phyloP scores from a whole-genome alignment of 306 rosid genomes.

The Ammopiptanthus mongolicus region DNA sequence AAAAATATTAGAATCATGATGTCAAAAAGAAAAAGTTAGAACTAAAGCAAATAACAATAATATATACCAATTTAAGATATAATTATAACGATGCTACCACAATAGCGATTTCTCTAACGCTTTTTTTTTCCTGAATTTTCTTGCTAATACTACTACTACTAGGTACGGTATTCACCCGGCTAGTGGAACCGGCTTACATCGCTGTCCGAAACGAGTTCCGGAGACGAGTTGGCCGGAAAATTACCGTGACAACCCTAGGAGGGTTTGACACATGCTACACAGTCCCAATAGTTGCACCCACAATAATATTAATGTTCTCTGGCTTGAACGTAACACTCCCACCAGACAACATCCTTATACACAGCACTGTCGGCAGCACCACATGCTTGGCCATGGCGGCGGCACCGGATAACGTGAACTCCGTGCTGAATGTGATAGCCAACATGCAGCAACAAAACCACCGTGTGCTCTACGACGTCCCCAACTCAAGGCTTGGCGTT shows the following conservation, averaged over 20 bases:
- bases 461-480: conserved; percentile 70
- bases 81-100: not conserved
- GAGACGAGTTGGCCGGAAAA: conserved; percentile 40
- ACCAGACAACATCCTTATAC: conserved; percentile 67
- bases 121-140: not conserved
- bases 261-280: conserved; percentile 94
- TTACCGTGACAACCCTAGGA: conserved; percentile 53
- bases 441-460: conserved; percentile 96
- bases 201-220: conserved; percentile 78
- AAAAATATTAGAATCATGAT: not conserved
- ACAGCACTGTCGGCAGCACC: conserved; percentile 59
- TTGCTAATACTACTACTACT: not conserved
- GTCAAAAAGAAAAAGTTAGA: not conserved
- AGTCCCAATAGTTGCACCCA: conserved; percentile 59
- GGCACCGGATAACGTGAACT: conserved; percentile 80
- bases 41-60: not conserved
- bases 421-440: conserved; percentile 86
- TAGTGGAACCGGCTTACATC: conserved; percentile 62
- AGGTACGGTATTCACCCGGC: conserved; percentile 90
- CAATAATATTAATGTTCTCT: conserved; percentile 68
- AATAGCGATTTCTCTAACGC: not conserved
- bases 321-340: conserved; percentile 92
- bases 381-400: conserved; percentile 84
- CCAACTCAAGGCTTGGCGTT: conserved; percentile 81
- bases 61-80: not conserved